These are phyloP conservation scores for Penicillium chermesinum DNA, from an alignment of 495 filamentous ascomycete genomes.

Conservation along the genomic window DNA sequence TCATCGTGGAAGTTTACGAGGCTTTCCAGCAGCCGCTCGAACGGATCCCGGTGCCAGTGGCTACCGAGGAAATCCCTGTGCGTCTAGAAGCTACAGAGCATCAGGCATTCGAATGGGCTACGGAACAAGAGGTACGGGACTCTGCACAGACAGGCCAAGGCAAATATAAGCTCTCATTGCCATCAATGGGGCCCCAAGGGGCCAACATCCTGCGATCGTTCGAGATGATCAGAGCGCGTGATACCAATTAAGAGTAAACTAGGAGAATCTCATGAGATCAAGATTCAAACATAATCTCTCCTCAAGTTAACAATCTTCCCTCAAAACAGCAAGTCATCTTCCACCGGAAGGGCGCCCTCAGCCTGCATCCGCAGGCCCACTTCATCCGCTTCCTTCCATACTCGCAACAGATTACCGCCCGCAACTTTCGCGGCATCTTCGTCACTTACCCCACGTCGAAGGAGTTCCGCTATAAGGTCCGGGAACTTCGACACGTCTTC, in stretches of 20 bases:
- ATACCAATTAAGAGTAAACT: too few species aligned
- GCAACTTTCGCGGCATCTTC: constrained; percentile 61
- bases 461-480: constrained; percentile 66
- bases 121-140: constrained; percentile 31
- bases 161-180: constrained; percentile 9
- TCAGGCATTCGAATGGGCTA: constrained; percentile 40
- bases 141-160: constrained; percentile 6
- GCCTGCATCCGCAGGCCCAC: constrained; percentile 59
- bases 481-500: constrained; percentile 84
- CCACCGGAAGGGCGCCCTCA: constrained; percentile 53
- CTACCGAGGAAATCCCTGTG: constrained; percentile 28
- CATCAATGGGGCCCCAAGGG: constrained; percentile 3
- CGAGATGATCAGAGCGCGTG: constrained; percentile 6
- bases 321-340: constrained; percentile 46
- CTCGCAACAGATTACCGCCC: constrained; percentile 69
- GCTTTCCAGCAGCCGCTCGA: background rate
- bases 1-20: constrained; percentile 37
- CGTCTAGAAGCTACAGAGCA: constrained; percentile 41
- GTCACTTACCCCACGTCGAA: constrained; percentile 63
- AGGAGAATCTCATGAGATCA: too few species aligned
- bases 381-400: constrained; percentile 67
- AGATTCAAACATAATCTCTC: too few species aligned
- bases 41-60: background rate
- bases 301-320: too few species aligned
- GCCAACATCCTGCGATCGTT: constrained; percentile 18